A percentile compares a stretch with the other conserved stretches of the same genome.
These are phyloP conservation scores for Fermentozyma sake DNA, from an alignment of 1,139 yeast genomes.

Conservation along the genomic window DNA sequence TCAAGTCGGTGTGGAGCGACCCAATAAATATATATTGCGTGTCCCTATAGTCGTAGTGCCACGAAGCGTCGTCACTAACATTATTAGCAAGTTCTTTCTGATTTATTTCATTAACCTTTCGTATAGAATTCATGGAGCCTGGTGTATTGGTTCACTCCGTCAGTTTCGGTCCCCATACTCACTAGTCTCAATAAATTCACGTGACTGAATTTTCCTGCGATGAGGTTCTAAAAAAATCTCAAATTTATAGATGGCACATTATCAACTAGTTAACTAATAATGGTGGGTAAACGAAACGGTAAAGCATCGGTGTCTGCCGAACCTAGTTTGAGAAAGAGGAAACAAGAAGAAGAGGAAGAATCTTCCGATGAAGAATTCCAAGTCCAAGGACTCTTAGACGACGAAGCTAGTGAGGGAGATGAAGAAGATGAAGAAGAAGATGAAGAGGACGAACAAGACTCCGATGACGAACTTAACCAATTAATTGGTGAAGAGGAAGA, in stretches of 20 bases:
- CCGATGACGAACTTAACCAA: constrained; percentile 59
- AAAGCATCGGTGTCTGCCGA: constrained; percentile 7
- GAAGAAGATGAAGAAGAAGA: constrained; percentile 15
- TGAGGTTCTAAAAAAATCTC: constrained; percentile 4
- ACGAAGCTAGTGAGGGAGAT: constrained; percentile 11
- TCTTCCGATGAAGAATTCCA: constrained; percentile 22
- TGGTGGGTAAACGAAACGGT: too few relatives aligned
- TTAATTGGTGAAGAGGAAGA: constrained; percentile 52
- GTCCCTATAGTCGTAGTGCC: constrained; percentile 85
- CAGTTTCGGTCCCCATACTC: too few relatives aligned
- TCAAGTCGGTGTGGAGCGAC: constrained; percentile 58
- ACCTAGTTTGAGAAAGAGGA: constrained; percentile 15
- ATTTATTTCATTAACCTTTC: constrained; percentile 57
- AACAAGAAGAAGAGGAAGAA: constrained; percentile 14
- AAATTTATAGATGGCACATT: too few relatives aligned
- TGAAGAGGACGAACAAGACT: constrained; percentile 35
- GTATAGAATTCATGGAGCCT: constrained; percentile 39
- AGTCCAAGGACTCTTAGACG: constrained; percentile 25
- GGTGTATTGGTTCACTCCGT: too few relatives aligned
- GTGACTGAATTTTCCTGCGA: too few relatives aligned
- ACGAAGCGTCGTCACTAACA: constrained; percentile 62
- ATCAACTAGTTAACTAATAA: too few relatives aligned
- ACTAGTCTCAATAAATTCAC: too few relatives aligned
- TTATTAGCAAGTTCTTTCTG: constrained; percentile 62
- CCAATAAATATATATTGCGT: constrained; percentile 62